Conservation (phyloP, 2,329 filamentous ascomycete genomes). For the Diplodia sapinea region DNA sequence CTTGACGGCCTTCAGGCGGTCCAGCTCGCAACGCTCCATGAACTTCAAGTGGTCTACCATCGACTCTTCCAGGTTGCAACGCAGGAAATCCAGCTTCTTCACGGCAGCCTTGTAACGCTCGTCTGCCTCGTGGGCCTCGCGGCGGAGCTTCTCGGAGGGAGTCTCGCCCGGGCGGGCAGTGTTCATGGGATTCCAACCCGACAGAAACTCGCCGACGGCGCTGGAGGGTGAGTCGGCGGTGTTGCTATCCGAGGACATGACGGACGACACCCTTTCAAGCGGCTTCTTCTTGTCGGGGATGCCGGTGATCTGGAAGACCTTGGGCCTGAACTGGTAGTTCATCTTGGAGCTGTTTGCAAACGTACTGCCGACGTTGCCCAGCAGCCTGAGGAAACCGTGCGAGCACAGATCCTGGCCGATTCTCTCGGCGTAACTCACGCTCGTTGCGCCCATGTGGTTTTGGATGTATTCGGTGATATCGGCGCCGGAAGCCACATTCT, state of each 20-base stretch:
- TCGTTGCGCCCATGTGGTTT: conserved; percentile 81
- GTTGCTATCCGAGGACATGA: conserved; percentile 59
- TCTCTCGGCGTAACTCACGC: conserved; percentile 86
- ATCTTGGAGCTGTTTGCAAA: conserved; percentile 98
- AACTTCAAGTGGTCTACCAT: conserved; percentile 93
- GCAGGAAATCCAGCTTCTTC: conserved; percentile 83
- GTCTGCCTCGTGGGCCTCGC: conserved; percentile 88
- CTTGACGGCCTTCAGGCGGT: conserved; percentile 96
- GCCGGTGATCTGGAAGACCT: conserved; percentile 85
- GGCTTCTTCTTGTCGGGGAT: conserved; percentile 84
- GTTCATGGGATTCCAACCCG: conserved; percentile 92
- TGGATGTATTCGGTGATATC: conserved; percentile 97
- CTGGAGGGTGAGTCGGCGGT: conserved; percentile 81
- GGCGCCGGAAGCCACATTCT: conserved; percentile 87
- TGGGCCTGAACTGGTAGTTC: conserved; percentile 96
- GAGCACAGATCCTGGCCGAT: conserved; percentile 92
- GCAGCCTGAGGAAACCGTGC: conserved; percentile 83
- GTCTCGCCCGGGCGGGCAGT: conserved; percentile 93
- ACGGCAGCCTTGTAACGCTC: conserved; percentile 91
- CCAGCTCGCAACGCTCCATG: conserved; percentile 95
- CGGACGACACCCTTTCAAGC: conserved; percentile 75
- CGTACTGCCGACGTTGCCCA: conserved; percentile 92
- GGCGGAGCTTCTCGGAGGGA: conserved; percentile 79
- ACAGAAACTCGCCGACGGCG: conserved; percentile 84
- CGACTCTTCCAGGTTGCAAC: conserved; percentile 93